Percentiles rank a stretch among this genome's conserved stretches.
Conservation (phyloP, 495 filamentous ascomycete species). For the Daldinia childiae region DNA sequence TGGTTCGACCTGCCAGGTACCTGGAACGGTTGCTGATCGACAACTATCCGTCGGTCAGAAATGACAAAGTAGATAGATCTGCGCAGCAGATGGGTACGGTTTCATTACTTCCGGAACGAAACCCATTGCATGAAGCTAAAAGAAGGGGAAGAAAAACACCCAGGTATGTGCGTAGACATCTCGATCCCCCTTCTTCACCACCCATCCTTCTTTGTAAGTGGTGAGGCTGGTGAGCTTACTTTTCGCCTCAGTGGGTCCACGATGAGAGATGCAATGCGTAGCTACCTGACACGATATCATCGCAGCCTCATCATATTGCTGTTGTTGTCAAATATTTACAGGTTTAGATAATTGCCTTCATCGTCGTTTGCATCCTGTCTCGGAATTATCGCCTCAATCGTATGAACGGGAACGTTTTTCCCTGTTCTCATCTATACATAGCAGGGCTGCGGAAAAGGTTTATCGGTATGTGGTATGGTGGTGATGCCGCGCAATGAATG, state of each 20-base stretch:
- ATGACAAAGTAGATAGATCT: conserved; percentile 1
- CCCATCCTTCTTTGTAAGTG: not conserved
- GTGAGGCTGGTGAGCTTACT: conserved; percentile 16
- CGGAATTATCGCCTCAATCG: not conserved
- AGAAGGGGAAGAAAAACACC: not conserved
- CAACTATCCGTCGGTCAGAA: conserved; percentile 1
- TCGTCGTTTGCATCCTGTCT: not conserved
- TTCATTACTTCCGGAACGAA: conserved; percentile 14
- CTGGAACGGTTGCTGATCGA: conserved; percentile 32
- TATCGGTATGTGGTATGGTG: not conserved
- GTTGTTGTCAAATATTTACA: not conserved
- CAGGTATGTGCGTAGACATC: not conserved
- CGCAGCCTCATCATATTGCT: not conserved
- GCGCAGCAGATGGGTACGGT: conserved; percentile 30
- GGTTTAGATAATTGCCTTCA: not conserved
- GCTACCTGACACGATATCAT: not conserved
- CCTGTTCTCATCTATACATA: not conserved
- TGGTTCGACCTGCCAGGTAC: conserved; percentile 20
- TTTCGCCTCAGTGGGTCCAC: conserved; percentile 16
- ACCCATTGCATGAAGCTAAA: not conserved
- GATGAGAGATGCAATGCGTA: conserved; percentile 17
- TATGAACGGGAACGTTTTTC: not conserved
- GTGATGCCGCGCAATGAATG: not conserved
- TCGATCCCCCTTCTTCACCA: not conserved
- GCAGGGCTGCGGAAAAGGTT: not conserved